Base-by-base conservation (phyloP, 2,329 filamentous ascomycete genomes). In the Alternaria postmessia region DNA sequence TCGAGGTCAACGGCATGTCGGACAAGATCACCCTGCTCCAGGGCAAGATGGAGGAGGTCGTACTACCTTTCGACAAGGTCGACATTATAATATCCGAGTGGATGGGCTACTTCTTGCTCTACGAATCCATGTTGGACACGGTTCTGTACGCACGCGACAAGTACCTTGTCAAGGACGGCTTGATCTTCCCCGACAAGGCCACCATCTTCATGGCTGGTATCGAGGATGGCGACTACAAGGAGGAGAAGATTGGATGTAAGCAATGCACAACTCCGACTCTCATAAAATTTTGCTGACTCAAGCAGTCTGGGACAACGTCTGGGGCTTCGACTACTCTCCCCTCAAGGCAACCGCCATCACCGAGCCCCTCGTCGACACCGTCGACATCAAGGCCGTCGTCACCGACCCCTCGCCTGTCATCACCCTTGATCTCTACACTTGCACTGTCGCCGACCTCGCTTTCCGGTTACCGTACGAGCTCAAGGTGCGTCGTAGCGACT, bases 81-180 rank as follows among this genome's bases (percentile, higher is more conserved):
- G 95, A 99, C 78, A 99, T 99, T 79, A 99, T 99, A 83, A 96
- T 99, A 79, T 98, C 94, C 2, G 95, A 99, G 85, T 99, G 95
- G 95, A 99, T 99, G 95, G 95, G 95, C 34, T 99, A 99, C 84
- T 98, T 98, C 85, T 84, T 99, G 54, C 89, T 99, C 63, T 99
- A 99, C 82, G 95, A 99, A 88, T 92, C 88, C 87, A 99, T 99
- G 95, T 82, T 99, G 76, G 95, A 99, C 83, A 99, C 95, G 32
- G 95, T 99, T 51, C 87, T 99, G 61, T 98, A 97, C 78, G 95
- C 95, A 26, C 90, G 95, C 72, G 95, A 99, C 86, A 91, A 86
- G 79, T 99, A 97, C 81, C 89, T 99, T 62, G 85, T 84, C 65
- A 90, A 91, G 78, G 91, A 91, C 70, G 94, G 94, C 66, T 85